phyloP scores from a whole-genome alignment of 176 grass and related monocot species.

The Zoysia japonica region DNA sequence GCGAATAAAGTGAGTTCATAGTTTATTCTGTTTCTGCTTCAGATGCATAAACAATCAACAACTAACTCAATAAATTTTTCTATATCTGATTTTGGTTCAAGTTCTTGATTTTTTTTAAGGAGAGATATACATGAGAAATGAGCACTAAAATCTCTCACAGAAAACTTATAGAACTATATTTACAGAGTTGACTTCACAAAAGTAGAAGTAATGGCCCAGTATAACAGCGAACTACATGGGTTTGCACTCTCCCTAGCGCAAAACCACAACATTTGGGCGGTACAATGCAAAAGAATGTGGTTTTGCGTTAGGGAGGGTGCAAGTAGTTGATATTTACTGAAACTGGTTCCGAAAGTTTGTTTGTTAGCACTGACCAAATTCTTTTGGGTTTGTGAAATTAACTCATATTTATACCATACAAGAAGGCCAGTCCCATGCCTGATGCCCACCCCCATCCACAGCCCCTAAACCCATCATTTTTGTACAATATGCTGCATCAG shows the following conservation, averaged over 20 bases:
- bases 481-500: neutral
- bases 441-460: neutral
- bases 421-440: neutral
- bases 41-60: neutral
- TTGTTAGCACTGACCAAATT: neutral
- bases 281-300: neutral
- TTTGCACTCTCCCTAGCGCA: too few species aligned
- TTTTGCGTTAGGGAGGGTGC: neutral
- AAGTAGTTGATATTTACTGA: neutral
- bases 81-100: neutral
- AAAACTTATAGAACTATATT: conserved; percentile 19
- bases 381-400: neutral
- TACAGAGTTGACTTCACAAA: neutral
- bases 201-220: neutral
- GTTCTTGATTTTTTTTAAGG: conserved; percentile 22
- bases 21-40: conserved; percentile 24
- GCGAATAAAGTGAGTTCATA: conserved; percentile 76
- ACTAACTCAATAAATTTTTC: conserved; percentile 12
- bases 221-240: neutral
- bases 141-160: neutral
- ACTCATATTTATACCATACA: neutral
- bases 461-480: neutral
- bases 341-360: neutral
- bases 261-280: neutral
- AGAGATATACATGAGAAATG: conserved; percentile 7